A percentile compares a stretch with the other conserved stretches of the same genome.
Conservation (phyloP, 768 basidiomycete species). For the Termitomyces sp. region DNA sequence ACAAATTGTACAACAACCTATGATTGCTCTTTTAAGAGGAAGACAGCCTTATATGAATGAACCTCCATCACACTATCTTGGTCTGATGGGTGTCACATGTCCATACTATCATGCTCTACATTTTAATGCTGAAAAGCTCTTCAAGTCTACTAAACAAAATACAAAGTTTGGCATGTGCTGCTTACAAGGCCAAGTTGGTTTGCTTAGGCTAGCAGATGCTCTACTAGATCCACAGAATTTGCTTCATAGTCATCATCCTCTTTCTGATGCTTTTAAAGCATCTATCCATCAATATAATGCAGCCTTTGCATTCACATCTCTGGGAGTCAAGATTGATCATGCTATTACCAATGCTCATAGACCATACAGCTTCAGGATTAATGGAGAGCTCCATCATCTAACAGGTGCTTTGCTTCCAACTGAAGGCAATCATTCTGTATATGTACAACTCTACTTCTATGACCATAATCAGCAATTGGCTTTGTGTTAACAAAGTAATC, state of each 20-base stretch:
- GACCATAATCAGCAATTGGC: too few relatives aligned
- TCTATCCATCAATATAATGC: not conserved
- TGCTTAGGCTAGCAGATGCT: not conserved
- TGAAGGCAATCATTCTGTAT: too few relatives aligned
- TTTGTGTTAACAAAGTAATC: too few relatives aligned
- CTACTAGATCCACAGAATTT: not conserved
- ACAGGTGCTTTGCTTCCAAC: too few relatives aligned
- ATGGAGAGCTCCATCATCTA: too few relatives aligned
- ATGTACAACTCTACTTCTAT: too few relatives aligned
- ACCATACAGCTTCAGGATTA: too few relatives aligned
- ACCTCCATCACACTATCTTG: not conserved
- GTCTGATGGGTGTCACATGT: not conserved
- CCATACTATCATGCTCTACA: too few relatives aligned
- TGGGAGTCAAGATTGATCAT: too few relatives aligned
- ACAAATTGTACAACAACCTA: too few relatives aligned
- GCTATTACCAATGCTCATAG: too few relatives aligned
- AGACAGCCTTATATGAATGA: not conserved
- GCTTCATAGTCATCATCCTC: not conserved
- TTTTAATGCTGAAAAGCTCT: conserved; percentile 6
- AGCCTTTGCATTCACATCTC: too few relatives aligned
- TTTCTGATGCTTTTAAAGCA: not conserved
- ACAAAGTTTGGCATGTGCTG: conserved; percentile 12
- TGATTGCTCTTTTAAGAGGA: not conserved
- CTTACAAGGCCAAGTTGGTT: conserved; percentile 7
- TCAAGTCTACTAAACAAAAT: not conserved